A percentile compares a stretch with the other conserved stretches of the same genome.
phyloP scores from a whole-genome alignment of 2,329 filamentous ascomycete genomes.

The Aspergillus fumigatus region DNA sequence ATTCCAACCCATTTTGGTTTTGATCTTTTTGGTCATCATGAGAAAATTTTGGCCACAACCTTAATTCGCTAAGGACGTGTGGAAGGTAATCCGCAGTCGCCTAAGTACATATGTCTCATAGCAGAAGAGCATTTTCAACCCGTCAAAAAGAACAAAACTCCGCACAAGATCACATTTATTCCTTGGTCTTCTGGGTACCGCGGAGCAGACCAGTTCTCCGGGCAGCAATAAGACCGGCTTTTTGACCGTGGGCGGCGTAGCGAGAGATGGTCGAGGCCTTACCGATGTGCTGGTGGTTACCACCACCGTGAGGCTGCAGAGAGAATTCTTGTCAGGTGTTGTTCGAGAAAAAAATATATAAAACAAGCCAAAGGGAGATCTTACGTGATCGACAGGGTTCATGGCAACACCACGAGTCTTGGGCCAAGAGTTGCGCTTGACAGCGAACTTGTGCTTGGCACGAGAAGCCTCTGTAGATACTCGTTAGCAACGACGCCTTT shows the following conservation, averaged over 20 bases:
- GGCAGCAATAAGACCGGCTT: slow-evolving; percentile 99
- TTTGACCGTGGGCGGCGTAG: slow-evolving; percentile 97
- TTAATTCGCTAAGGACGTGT: slow-evolving; percentile 38
- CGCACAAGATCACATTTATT: slow-evolving; percentile 62
- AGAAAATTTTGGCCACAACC: slow-evolving; percentile 37
- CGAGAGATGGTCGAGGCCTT: slow-evolving; percentile 99
- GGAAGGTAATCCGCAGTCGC: slow-evolving; percentile 36
- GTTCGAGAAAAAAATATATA: neutral
- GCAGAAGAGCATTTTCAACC: slow-evolving; percentile 38
- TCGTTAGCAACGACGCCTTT: slow-evolving; percentile 37
- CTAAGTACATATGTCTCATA: slow-evolving; percentile 42
- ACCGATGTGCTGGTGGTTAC: slow-evolving; percentile 99
- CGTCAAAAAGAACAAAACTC: slow-evolving; percentile 54
- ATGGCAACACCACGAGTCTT: slow-evolving; percentile 99
- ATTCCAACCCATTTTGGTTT: slow-evolving; percentile 24
- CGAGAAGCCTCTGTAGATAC: slow-evolving; percentile 79
- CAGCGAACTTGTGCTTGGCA: slow-evolving; percentile 99
- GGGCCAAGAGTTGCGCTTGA: slow-evolving; percentile 99
- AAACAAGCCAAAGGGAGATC: slow-evolving; percentile 18
- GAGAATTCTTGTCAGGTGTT: slow-evolving; percentile 17
- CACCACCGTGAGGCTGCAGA: slow-evolving; percentile 77
- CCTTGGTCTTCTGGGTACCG: slow-evolving; percentile 99
- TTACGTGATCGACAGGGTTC: slow-evolving; percentile 97
- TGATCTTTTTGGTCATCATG: slow-evolving; percentile 26
- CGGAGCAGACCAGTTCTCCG: slow-evolving; percentile 99